Conservation (phyloP, 129 eudicot genomes). For the Pulicaria dysenterica region DNA sequence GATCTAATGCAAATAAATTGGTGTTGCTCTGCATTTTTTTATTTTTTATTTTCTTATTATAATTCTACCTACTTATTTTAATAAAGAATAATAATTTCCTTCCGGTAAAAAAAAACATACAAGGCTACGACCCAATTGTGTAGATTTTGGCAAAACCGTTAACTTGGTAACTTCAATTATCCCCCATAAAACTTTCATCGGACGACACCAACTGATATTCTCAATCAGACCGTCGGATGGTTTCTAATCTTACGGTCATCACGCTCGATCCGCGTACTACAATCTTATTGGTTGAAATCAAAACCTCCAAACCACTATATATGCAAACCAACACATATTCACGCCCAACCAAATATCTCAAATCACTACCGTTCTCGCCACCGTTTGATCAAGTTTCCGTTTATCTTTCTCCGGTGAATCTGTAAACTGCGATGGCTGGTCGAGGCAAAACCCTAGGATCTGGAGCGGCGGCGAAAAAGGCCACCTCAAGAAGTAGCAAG, state of each 20-base stretch:
- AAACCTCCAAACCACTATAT: slow-evolving; percentile 30
- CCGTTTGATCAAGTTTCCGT: not conserved
- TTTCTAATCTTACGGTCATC: slow-evolving; percentile 10
- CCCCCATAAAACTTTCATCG: not conserved
- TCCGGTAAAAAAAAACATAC: too few species aligned
- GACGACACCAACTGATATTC: too few species aligned
- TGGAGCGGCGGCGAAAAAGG: slow-evolving; percentile 54
- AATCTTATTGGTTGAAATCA: slow-evolving; percentile 28
- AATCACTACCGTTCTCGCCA: not conserved
- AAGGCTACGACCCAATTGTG: too few species aligned
- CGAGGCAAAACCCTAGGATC: slow-evolving; percentile 70
- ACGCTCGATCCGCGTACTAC: slow-evolving; percentile 32
- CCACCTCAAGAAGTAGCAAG: slow-evolving; percentile 66
- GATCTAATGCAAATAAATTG: too few species aligned
- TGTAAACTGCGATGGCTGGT: slow-evolving; percentile 52
- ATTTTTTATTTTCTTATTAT: too few species aligned
- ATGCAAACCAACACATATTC: not conserved
- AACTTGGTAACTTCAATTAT: too few species aligned
- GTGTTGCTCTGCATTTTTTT: too few species aligned
- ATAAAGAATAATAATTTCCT: too few species aligned
- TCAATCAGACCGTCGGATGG: slow-evolving; percentile 13
- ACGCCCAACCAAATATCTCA: not conserved
- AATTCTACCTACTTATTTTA: too few species aligned
- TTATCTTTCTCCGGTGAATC: not conserved
- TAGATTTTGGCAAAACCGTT: not conserved